Percentiles rank a stretch among this genome's conserved stretches.
Evolutionary conservation across 768 basidiomycete genomes (phyloP).

Genomic region (Auricularia heimuer): DNA sequence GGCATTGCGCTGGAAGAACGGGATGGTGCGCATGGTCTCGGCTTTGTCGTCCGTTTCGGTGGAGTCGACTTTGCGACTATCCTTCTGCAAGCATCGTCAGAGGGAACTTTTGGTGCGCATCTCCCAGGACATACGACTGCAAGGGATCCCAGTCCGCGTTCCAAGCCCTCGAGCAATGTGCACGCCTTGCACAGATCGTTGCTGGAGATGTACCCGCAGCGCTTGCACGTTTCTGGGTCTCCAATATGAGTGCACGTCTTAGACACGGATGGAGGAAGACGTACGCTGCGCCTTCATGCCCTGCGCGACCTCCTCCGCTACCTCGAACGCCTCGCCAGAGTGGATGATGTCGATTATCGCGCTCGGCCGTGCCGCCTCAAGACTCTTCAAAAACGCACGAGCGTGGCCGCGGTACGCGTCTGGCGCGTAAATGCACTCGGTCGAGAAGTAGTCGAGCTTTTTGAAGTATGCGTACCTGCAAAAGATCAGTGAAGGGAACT

Average conservation of each 20-base stretch:
- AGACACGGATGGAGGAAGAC: slow-evolving; percentile 18
- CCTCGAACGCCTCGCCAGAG: slow-evolving; percentile 85
- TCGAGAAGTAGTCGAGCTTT: slow-evolving; percentile 97
- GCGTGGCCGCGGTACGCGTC: slow-evolving; percentile 98
- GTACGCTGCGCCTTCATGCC: slow-evolving; percentile 77
- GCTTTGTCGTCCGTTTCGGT: background rate
- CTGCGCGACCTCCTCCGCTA: slow-evolving; percentile 75
- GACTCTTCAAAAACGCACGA: slow-evolving; percentile 84
- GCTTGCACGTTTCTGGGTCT: slow-evolving; percentile 68
- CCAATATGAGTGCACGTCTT: slow-evolving; percentile 5
- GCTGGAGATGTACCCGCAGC: slow-evolving; percentile 93
- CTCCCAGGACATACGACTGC: slow-evolving; percentile 19
- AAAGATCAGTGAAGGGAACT: background rate
- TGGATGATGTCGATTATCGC: slow-evolving; percentile 98
- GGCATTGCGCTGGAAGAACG: slow-evolving; percentile 1
- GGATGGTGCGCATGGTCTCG: slow-evolving; percentile 5
- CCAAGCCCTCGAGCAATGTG: slow-evolving; percentile 79
- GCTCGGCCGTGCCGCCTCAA: slow-evolving; percentile 88
- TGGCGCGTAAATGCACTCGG: slow-evolving; percentile 98
- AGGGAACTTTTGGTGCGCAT: background rate
- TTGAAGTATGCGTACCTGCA: slow-evolving; percentile 97
- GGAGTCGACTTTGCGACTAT: background rate
- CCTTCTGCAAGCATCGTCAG: background rate
- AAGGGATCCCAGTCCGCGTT: slow-evolving; percentile 56
- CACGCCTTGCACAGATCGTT: slow-evolving; percentile 97